phyloP scores from a whole-genome alignment of 805 yeast species.

The Schwanniomyces vanrijiae region DNA sequence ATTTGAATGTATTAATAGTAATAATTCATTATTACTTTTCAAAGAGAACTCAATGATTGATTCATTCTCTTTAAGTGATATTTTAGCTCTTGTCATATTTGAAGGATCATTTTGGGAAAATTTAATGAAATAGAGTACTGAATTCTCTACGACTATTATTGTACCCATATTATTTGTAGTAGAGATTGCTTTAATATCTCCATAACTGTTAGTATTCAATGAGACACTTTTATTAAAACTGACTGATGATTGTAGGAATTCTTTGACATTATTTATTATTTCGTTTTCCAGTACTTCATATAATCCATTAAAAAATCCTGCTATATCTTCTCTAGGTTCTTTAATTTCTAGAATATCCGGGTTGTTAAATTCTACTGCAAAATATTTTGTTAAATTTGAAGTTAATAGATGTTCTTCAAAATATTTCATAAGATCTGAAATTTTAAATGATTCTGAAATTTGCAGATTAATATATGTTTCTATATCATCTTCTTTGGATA shows the following conservation, averaged over 20 bases:
- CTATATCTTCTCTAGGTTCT: slow-evolving; percentile 6
- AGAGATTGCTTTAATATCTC: not conserved
- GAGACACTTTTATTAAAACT: slow-evolving; percentile 10
- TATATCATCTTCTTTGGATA: slow-evolving; percentile 38
- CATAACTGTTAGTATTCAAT: slow-evolving; percentile 6
- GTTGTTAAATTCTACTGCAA: slow-evolving; percentile 13
- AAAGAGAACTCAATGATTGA: slow-evolving; percentile 4
- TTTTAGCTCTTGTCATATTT: not conserved
- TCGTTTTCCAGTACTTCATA: slow-evolving; percentile 7
- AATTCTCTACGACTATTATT: not conserved
- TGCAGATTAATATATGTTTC: slow-evolving; percentile 11
- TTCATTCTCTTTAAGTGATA: not conserved
- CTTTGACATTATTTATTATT: slow-evolving; percentile 27
- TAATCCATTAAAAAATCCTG: slow-evolving; percentile 4
- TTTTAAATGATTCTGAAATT: slow-evolving; percentile 10
- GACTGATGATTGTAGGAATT: slow-evolving; percentile 20
- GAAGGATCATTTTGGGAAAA: slow-evolving; percentile 1
- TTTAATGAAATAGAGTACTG: not conserved
- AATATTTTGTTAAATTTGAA: slow-evolving; percentile 18
- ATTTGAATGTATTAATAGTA: slow-evolving; percentile 3
- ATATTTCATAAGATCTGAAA: slow-evolving; percentile 22
- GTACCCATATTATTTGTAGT: slow-evolving; percentile 4
- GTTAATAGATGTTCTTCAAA: slow-evolving; percentile 20
- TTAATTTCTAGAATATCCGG: slow-evolving; percentile 11
- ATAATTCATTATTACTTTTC: slow-evolving; percentile 6